These are phyloP conservation scores for Cercospora sp. DNA, from an alignment of 2,329 filamentous ascomycete genomes.

Conservation along the genomic window DNA sequence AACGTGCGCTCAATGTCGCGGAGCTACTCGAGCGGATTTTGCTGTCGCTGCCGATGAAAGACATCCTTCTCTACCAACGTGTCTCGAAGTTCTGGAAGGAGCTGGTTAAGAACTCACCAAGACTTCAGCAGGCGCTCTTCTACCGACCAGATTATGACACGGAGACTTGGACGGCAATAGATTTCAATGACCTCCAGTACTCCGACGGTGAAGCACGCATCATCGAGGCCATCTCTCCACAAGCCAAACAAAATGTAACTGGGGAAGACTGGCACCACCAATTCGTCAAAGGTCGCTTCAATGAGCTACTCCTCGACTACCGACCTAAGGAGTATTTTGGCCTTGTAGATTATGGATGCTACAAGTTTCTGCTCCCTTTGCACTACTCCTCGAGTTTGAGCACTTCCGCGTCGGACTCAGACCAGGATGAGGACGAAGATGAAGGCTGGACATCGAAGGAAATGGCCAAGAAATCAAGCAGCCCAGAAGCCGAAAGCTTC, in stretches of 20 bases:
- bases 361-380: too few relatives aligned
- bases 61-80: constrained; percentile 6
- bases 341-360: too few relatives aligned
- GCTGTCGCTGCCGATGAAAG: background rate
- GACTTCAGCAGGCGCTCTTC: constrained; percentile 1
- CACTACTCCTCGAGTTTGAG: too few relatives aligned
- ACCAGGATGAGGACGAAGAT: too few relatives aligned
- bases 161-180: background rate
- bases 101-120: background rate
- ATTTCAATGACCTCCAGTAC: too few relatives aligned
- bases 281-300: background rate
- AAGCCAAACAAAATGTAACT: background rate
- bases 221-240: too few relatives aligned
- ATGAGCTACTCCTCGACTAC: background rate
- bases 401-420: too few relatives aligned
- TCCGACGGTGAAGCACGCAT: too few relatives aligned
- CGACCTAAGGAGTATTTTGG: too few relatives aligned
- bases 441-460: too few relatives aligned
- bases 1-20: background rate
- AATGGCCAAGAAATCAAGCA: too few relatives aligned
- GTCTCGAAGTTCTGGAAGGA: constrained; percentile 1
- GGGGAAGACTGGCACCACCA: background rate
- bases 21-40: constrained; percentile 12
- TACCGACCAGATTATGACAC: background rate
- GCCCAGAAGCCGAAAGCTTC: too few relatives aligned